Percentiles rank a stretch among this genome's conserved stretches.
Evolutionary conservation across 2,329 filamentous ascomycete genomes (phyloP).

Genomic region (Aspergillus sp.): DNA sequence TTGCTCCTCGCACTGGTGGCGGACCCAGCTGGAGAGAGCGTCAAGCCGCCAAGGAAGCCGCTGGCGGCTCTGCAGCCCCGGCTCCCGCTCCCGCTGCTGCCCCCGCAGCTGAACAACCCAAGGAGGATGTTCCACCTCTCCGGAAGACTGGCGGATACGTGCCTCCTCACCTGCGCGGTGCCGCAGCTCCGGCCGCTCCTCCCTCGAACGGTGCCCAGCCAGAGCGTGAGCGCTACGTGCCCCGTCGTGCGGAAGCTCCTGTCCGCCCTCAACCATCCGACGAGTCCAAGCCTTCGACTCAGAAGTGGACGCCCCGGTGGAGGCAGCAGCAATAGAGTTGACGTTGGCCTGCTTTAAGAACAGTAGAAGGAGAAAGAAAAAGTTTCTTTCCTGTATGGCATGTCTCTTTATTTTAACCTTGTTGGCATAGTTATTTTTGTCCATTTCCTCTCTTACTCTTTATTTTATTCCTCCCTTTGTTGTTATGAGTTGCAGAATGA

Average conservation of each 20-base stretch:
- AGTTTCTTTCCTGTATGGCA: conserved; percentile 1
- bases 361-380: conserved; percentile 4
- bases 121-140: conserved; percentile 22
- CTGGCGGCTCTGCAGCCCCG: conserved; percentile 11
- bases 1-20: conserved; percentile 44
- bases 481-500: neutral
- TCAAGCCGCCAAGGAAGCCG: conserved; percentile 44
- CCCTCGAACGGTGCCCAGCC: conserved; percentile 21
- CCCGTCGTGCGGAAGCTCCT: conserved; percentile 18
- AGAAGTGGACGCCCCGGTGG: conserved; percentile 33
- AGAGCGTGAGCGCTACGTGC: conserved; percentile 23
- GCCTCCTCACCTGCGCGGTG: conserved; percentile 35
- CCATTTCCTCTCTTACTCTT: neutral
- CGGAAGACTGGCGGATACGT: conserved; percentile 32
- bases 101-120: conserved; percentile 10
- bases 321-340: conserved; percentile 30
- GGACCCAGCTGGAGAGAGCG: conserved; percentile 54
- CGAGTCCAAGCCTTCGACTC: conserved; percentile 20
- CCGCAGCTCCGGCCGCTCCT: conserved; percentile 21
- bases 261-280: conserved; percentile 13
- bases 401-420: conserved; percentile 12
- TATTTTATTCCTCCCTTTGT: neutral
- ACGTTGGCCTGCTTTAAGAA: conserved; percentile 9
- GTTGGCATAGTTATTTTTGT: conserved; percentile 13
- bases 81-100: conserved; percentile 14